Percentiles rank a stretch among this genome's conserved stretches.
phyloP scores from a whole-genome alignment of 208 protist species.

The Tritrichomonas musculus region DNA sequence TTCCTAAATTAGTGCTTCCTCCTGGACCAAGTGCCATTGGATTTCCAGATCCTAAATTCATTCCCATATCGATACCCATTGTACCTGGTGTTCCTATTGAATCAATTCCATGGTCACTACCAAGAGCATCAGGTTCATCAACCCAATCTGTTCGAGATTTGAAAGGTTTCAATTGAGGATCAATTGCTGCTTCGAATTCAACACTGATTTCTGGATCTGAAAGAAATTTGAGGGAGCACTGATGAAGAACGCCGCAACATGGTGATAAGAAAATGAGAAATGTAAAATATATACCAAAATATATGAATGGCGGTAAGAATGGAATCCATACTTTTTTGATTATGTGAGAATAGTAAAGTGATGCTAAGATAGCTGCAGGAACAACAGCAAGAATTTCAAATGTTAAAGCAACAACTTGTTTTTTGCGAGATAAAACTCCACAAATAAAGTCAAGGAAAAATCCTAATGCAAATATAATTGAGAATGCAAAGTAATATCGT shows the following conservation, averaged over 20 bases:
- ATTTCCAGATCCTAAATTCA: neutral
- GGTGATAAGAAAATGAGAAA: neutral
- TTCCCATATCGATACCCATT: too few species aligned
- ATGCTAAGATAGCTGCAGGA: neutral
- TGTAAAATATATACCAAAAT: neutral
- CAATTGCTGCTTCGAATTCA: neutral
- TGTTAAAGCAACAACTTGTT: neutral
- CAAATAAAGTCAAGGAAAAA: slow-evolving; percentile 6
- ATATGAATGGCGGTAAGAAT: neutral
- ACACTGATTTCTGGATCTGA: slow-evolving; percentile 12
- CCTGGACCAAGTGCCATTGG: too few species aligned
- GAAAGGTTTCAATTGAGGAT: slow-evolving; percentile 18
- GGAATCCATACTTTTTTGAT: neutral
- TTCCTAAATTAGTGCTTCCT: too few species aligned
- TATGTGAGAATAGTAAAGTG: neutral
- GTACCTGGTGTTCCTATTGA: too few species aligned
- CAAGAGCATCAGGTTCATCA: neutral
- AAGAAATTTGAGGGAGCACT: neutral
- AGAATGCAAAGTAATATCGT: neutral
- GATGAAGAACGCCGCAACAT: neutral
- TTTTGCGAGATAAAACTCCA: neutral
- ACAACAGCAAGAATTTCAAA: slow-evolving; percentile 26
- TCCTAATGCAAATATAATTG: neutral
- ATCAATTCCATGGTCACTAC: neutral
- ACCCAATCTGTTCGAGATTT: neutral